Base-by-base conservation (phyloP, 768 basidiomycete species). In the Pleurotus sapidus region DNA sequence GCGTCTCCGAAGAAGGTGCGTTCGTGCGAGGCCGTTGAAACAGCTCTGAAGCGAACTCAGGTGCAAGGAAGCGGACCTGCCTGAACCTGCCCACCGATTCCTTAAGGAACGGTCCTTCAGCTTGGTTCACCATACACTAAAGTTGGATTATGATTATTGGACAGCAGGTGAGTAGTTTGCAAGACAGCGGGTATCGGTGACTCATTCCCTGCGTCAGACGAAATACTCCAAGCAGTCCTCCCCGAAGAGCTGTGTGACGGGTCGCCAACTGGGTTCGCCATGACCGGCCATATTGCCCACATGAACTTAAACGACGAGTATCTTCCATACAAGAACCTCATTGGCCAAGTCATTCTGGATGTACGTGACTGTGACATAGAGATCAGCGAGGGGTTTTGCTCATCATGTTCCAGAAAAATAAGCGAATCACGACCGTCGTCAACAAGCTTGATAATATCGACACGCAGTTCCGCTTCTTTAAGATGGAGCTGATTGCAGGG, bases 401-500 rank as follows among this genome's bases (percentile, higher is more conserved):
- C 46, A 38, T 57, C 18, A 14, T 42, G 50, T 64, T 9, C 12
- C 43, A 97, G 95, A 98, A 99, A 91, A 95, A 94, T 68, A 80
- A 81, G 18, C 73, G 73, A 20, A 77, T 96, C 40, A 81, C 80
- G 64, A 98, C 96, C 0, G 94, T 98, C 2, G 95, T 99, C 40
- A 98, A 99, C 76, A 99, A 98, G 71, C 74, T 97, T 37, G 84
- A 95, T 62, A 84, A 72, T 39, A 98, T 98, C 55, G 85, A 94
- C 65, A 84, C 78, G 24, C 78, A 88, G 67, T 99, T 95, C 69
- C 86, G 97, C 17, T 89, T 95, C 61, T 99, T 99, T 70, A 80
- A 90, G 63, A 98, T 99, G 97, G 97, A 99, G 64, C 77, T 98
- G 5, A 77, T 99, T 40, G 97, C 96, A 0, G 97, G 97, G 1